Conservation (phyloP, 2,329 filamentous ascomycete genomes). For the Aspergillus sp. region DNA sequence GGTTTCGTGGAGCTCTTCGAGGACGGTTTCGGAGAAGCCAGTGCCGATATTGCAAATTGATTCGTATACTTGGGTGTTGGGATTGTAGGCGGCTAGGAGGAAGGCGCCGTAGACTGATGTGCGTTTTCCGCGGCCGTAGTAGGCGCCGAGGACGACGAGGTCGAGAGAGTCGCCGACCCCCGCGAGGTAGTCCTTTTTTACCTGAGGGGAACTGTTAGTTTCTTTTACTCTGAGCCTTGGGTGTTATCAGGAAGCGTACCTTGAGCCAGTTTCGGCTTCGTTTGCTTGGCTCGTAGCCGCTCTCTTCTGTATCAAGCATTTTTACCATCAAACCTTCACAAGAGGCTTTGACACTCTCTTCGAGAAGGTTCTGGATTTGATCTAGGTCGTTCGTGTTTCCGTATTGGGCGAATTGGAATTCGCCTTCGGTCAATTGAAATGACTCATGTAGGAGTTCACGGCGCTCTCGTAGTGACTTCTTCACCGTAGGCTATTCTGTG, state of each 20-base stretch:
- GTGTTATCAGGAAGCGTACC: slow-evolving; percentile 47
- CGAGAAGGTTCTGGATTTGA: slow-evolving; percentile 86
- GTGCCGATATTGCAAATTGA: slow-evolving; percentile 98
- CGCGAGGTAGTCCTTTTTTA: slow-evolving; percentile 97
- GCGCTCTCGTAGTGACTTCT: slow-evolving; percentile 81
- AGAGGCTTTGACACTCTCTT: slow-evolving; percentile 91
- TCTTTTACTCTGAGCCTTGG: neutral
- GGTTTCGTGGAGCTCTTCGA: slow-evolving; percentile 79
- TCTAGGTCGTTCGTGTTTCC: slow-evolving; percentile 88
- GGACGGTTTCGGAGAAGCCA: slow-evolving; percentile 88
- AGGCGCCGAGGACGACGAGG: slow-evolving; percentile 91
- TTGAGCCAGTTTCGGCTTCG: slow-evolving; percentile 98
- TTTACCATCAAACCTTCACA: slow-evolving; percentile 99
- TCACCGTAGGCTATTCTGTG: slow-evolving; percentile 66
- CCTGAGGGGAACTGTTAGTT: slow-evolving; percentile 46
- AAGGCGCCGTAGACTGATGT: slow-evolving; percentile 96
- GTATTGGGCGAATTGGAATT: slow-evolving; percentile 85
- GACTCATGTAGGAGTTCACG: slow-evolving; percentile 71
- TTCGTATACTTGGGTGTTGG: slow-evolving; percentile 77
- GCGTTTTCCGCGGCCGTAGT: slow-evolving; percentile 91
- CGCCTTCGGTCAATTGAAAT: slow-evolving; percentile 78
- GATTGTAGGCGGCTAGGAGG: slow-evolving; percentile 90
- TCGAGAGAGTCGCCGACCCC: slow-evolving; percentile 95
- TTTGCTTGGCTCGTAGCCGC: slow-evolving; percentile 93
- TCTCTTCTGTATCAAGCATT: slow-evolving; percentile 92